Evolutionary conservation across 306 rosid genomes (phyloP).

Genomic region (Pyrus communis): DNA sequence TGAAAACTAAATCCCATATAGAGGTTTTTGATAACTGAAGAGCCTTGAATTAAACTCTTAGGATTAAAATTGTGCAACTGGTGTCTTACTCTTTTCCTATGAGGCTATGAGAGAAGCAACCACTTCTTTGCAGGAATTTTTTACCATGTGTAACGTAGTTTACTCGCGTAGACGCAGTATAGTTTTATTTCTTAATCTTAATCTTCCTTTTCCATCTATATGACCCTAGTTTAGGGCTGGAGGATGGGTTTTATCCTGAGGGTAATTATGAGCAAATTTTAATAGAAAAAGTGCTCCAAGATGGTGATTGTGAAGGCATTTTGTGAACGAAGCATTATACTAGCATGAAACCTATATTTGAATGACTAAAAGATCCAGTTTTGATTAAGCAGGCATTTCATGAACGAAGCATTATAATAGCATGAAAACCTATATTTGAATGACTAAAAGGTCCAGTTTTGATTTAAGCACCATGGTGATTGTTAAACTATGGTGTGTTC

Average conservation of each 20-base stretch:
- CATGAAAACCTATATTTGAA: not conserved
- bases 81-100: not conserved
- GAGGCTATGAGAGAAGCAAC: too few species aligned
- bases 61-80: not conserved
- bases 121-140: too few species aligned
- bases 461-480: not conserved
- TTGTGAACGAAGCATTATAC: not conserved
- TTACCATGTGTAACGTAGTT: too few species aligned
- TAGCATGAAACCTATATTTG: not conserved
- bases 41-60: not conserved
- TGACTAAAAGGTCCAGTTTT: too few species aligned
- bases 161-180: not conserved
- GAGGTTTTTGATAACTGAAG: not conserved
- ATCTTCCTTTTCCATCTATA: not conserved
- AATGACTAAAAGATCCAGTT: not conserved
- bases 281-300: not conserved
- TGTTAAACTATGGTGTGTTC: not conserved
- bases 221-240: not conserved
- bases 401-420: not conserved
- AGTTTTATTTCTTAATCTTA: not conserved
- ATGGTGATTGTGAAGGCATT: not conserved
- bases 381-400: not conserved
- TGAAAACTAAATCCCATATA: not conserved
- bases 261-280: not conserved
- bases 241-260: not conserved